These are phyloP conservation scores for Cladosporium sp. DNA, from an alignment of 2,329 filamentous ascomycete genomes.

Conservation along the genomic window DNA sequence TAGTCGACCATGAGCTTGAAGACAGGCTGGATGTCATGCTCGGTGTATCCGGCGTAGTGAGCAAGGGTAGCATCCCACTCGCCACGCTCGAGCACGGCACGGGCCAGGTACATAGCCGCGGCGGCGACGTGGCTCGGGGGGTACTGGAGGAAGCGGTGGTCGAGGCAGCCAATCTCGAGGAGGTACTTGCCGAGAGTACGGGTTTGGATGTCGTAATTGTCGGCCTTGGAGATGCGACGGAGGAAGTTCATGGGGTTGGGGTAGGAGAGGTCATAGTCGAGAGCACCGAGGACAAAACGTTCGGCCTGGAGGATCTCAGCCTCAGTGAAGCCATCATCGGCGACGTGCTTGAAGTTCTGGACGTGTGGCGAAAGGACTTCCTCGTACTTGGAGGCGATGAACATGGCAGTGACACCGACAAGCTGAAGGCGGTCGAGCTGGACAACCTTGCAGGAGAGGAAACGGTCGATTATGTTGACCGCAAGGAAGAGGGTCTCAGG, in stretches of 20 bases:
- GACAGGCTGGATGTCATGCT: constrained; percentile 89
- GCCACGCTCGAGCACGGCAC: constrained; percentile 84
- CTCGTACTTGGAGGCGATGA: constrained; percentile 98
- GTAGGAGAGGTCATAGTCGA: constrained; percentile 97
- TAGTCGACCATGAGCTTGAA: constrained; percentile 96
- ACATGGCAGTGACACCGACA: constrained; percentile 98
- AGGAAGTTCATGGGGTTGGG: constrained; percentile 99
- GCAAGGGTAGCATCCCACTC: constrained; percentile 86
- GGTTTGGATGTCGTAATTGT: constrained; percentile 98
- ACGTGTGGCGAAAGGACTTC: constrained; percentile 97
- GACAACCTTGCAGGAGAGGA: constrained; percentile 91
- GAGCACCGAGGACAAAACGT: constrained; percentile 82
- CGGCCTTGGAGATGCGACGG: constrained; percentile 95
- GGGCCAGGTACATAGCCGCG: constrained; percentile 90
- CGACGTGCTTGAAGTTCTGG: constrained; percentile 93
- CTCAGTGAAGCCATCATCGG: constrained; percentile 93
- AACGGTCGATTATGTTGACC: constrained; percentile 98
- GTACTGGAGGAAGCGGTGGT: constrained; percentile 89
- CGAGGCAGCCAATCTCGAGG: constrained; percentile 92
- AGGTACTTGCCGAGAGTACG: constrained; percentile 97
- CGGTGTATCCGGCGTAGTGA: constrained; percentile 89
- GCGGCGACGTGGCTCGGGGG: constrained; percentile 88
- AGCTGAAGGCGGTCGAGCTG: constrained; percentile 94
- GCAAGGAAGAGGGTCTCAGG: constrained; percentile 95
- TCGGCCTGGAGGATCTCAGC: constrained; percentile 96